phyloP scores from a whole-genome alignment of 306 rosid genomes.

The Casuarina cunninghamiana region DNA sequence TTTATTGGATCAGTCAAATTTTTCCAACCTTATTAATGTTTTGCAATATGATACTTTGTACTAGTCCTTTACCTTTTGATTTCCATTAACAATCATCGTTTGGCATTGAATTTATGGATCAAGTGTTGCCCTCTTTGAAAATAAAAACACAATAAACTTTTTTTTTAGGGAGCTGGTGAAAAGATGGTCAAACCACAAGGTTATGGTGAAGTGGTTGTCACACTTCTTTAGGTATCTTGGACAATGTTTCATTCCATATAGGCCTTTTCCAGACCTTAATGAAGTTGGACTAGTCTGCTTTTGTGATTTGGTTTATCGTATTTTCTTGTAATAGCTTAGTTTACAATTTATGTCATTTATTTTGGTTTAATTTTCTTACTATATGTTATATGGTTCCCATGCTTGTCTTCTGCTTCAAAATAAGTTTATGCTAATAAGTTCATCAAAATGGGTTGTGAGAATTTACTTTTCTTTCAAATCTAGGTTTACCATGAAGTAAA shows the following conservation, averaged over 20 bases:
- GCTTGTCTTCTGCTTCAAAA: neutral
- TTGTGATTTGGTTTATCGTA: constrained; percentile 51
- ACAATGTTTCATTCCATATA: constrained; percentile 42
- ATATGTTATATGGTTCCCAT: neutral
- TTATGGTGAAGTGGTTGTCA: constrained; percentile 56
- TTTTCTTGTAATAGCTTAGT: constrained; percentile 8
- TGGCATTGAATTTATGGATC: neutral
- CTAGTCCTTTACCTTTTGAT: neutral
- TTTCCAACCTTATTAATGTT: constrained; percentile 15
- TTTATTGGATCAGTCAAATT: neutral
- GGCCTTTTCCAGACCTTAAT: constrained; percentile 43
- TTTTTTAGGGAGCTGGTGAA: constrained; percentile 64
- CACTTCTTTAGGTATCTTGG: constrained; percentile 59
- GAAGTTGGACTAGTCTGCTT: constrained; percentile 58
- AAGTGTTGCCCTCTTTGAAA: constrained; percentile 66
- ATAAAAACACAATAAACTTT: constrained; percentile 64
- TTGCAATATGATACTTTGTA: neutral
- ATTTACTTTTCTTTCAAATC: constrained; percentile 12
- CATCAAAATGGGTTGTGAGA: constrained; percentile 4
- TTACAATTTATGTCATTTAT: neutral
- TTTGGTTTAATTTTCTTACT: neutral
- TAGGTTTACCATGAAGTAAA: constrained; percentile 63
- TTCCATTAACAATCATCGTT: neutral
- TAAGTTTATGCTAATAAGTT: too few species aligned
- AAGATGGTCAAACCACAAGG: constrained; percentile 59